phyloP scores from a whole-genome alignment of 2,329 filamentous ascomycete species.

The Xylaria sp. region DNA sequence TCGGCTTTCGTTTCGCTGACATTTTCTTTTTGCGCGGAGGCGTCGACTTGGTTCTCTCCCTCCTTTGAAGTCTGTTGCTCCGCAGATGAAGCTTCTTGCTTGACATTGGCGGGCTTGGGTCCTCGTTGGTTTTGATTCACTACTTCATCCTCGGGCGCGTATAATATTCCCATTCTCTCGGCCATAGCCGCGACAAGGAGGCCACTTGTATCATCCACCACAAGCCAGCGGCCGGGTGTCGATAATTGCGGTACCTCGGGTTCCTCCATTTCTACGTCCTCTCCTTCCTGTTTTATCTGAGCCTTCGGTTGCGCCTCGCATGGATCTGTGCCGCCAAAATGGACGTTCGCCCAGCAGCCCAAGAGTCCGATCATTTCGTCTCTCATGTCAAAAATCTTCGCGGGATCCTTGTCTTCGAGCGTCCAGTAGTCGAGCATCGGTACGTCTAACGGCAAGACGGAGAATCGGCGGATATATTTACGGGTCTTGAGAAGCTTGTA shows the following conservation, averaged over 20 bases:
- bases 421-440: constrained; percentile 70
- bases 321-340: constrained; percentile 52
- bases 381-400: constrained; percentile 77
- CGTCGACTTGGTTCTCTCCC: not conserved
- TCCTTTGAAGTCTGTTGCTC: not conserved
- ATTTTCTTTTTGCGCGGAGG: not conserved
- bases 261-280: constrained; percentile 24
- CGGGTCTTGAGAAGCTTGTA: constrained; percentile 92
- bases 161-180: constrained; percentile 80
- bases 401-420: constrained; percentile 71
- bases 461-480: constrained; percentile 88
- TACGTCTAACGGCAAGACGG: constrained; percentile 77
- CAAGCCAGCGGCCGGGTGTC: constrained; percentile 61
- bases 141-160: constrained; percentile 35
- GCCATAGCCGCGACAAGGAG: constrained; percentile 77
- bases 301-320: constrained; percentile 23
- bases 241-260: constrained; percentile 15
- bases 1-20: not conserved
- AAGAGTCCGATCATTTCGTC: constrained; percentile 78
- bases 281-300: constrained; percentile 20
- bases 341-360: constrained; percentile 85
- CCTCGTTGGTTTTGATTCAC: constrained; percentile 3
- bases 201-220: constrained; percentile 83
- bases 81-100: not conserved
- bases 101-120: not conserved